Base-by-base conservation (phyloP, 192 early-diverging fungal species). In the Entophlyctis helioformis region DNA sequence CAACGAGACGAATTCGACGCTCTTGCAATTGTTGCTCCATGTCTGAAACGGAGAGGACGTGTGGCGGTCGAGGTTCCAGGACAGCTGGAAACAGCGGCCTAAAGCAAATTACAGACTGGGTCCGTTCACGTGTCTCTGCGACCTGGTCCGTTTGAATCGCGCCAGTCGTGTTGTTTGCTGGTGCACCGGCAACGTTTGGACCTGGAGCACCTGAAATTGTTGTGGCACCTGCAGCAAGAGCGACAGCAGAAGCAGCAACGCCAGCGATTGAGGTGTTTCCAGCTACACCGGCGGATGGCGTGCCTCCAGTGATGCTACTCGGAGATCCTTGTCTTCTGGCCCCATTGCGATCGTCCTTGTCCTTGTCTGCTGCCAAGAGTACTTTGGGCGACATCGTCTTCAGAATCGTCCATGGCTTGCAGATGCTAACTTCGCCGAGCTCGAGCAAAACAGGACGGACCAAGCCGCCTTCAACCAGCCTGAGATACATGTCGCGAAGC, bases 401-500 rank as follows among this genome's bases (percentile, higher is more conserved):
- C 51, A n/a, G 12, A 15, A 69, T 55, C 5, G 40, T 51, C 64
- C 64, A 67, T 2, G 64, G 59, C 41, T 72, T 71, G 51, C 51
- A 63, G 5, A 51, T 50, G 29, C 46, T 46, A n/a, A 18, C 24
- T 6, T 42, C 52, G 11, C 53, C 54, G 15, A 42, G 19, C 6
- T 34, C 41, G 13, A 69, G 53, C 1, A 59, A 46, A 0, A 72
- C 41, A 13, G 64, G 68, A 22, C 56, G 54, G 15, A 72, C 50
- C 8, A 34, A 27, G 0, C 72, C 72, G 11, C 27, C 13, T 28
- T 76, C 73, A 10, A 63, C 51, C 35, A 50, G 50, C 46, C 64
- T 67, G 21, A 68, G 35, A 43, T 72, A 78, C 13, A 24, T 7
- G 16, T 78, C 76, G 10, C 76, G 54, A 10, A 53, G 36, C 35